Evolutionary conservation across 2,329 filamentous ascomycete species (phyloP).

Genomic region (Ophiocordyceps australis): DNA sequence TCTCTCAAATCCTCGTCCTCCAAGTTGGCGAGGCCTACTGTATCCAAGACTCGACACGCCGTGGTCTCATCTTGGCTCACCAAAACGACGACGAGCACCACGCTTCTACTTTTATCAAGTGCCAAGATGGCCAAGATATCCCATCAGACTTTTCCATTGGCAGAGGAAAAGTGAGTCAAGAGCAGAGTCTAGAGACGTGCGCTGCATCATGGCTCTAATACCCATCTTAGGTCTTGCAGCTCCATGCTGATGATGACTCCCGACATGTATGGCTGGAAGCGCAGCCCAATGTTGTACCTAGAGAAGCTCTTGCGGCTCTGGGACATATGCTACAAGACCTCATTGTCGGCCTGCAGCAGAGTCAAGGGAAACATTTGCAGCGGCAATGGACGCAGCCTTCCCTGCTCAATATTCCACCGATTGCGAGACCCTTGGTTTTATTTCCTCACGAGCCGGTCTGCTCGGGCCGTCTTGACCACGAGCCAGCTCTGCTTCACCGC

Average conservation of each 20-base stretch:
- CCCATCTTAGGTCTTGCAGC: neutral
- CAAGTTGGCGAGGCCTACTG: slow-evolving; percentile 3
- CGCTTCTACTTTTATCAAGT: neutral
- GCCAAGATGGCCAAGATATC: neutral
- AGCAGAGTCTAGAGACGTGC: neutral
- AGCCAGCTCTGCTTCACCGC: slow-evolving; percentile 1
- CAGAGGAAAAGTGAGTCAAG: slow-evolving; percentile 1
- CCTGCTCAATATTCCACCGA: slow-evolving; percentile 1
- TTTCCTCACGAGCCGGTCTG: neutral
- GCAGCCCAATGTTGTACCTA: neutral
- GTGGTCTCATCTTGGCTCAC: slow-evolving; percentile 1
- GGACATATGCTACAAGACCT: neutral
- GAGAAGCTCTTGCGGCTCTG: neutral
- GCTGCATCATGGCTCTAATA: neutral
- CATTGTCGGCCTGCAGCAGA: neutral
- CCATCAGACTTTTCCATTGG: slow-evolving; percentile 4
- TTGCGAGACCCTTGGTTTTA: neutral
- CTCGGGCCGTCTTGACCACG: neutral
- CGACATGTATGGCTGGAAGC: neutral
- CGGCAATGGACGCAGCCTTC: slow-evolving; percentile 1
- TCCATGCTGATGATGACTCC: neutral
- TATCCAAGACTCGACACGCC: slow-evolving; percentile 2
- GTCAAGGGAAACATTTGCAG: neutral
- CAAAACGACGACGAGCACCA: neutral
- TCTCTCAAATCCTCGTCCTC: slow-evolving; percentile 2